Conservation (phyloP, 495 filamentous ascomycete genomes). For the Aspergillus conjunctus region DNA sequence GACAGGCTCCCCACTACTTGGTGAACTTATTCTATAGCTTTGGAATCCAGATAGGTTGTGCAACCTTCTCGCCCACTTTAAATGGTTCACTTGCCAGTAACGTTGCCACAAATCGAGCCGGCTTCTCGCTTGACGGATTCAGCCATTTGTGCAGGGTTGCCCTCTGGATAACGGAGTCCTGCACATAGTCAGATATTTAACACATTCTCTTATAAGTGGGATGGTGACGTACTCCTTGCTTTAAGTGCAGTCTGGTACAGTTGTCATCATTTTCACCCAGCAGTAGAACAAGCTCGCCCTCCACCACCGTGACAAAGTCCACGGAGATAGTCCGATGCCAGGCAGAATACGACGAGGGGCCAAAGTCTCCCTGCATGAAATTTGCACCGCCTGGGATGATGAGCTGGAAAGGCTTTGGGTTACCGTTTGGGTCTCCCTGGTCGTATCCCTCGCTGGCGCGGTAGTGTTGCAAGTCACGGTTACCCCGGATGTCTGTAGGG, state of each 20-base stretch:
- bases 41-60: background rate
- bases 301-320: conserved; percentile 10
- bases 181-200: background rate
- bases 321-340: conserved; percentile 10
- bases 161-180: conserved; percentile 14
- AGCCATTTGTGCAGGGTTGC: conserved; percentile 7
- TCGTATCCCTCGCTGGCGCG: background rate
- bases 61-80: background rate
- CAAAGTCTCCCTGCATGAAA: conserved; percentile 10
- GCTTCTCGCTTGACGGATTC: conserved; percentile 5
- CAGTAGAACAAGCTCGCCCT: conserved; percentile 1
- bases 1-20: too few species aligned
- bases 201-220: background rate
- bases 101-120: conserved; percentile 5
- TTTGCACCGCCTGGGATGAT: background rate
- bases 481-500: background rate
- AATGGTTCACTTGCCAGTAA: conserved; percentile 6
- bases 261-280: background rate
- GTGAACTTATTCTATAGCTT: too few species aligned
- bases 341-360: background rate
- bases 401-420: background rate
- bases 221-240: background rate
- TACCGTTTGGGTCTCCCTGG: background rate
- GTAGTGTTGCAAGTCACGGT: background rate
- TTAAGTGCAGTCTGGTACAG: background rate